A percentile compares a stretch with the other conserved stretches of the same genome.
phyloP scores from a whole-genome alignment of 2,329 filamentous ascomycete species.

The Botrytis medusae region DNA sequence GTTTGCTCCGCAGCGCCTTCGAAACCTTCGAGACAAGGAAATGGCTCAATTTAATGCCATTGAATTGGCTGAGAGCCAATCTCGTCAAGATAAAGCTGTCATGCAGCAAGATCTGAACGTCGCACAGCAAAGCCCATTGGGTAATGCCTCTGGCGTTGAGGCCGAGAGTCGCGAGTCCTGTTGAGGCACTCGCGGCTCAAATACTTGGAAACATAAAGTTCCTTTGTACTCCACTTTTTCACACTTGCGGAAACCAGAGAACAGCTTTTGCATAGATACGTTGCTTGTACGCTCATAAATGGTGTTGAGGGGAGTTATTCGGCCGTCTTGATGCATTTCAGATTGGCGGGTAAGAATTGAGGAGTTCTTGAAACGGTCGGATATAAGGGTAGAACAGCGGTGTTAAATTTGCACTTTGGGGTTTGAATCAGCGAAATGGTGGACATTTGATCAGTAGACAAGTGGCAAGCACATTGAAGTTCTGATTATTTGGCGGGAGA shows the following conservation, averaged over 20 bases:
- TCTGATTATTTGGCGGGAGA: neutral
- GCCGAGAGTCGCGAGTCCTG: too few species aligned
- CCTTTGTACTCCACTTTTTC: neutral
- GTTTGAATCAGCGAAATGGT: neutral
- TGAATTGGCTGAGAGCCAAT: neutral
- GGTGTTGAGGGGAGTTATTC: neutral
- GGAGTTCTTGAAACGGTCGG: too few species aligned
- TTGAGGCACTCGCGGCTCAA: neutral
- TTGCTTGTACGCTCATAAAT: neutral
- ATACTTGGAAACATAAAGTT: slow-evolving; percentile 4
- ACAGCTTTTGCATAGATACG: neutral
- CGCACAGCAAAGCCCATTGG: neutral
- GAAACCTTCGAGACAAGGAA: neutral
- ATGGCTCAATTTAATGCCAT: neutral
- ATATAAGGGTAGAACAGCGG: neutral
- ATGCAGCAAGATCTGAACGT: neutral
- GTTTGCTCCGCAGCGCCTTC: neutral
- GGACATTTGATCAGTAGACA: too few species aligned
- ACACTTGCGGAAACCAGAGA: neutral
- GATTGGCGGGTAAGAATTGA: neutral
- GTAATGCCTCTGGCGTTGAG: neutral
- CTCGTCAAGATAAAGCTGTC: neutral
- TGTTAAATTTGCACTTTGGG: neutral
- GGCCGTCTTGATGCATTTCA: too few species aligned
- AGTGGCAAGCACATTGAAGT: too few species aligned